Conservation (phyloP, 148 eudicot species). For the Vaccinium darrowii region DNA sequence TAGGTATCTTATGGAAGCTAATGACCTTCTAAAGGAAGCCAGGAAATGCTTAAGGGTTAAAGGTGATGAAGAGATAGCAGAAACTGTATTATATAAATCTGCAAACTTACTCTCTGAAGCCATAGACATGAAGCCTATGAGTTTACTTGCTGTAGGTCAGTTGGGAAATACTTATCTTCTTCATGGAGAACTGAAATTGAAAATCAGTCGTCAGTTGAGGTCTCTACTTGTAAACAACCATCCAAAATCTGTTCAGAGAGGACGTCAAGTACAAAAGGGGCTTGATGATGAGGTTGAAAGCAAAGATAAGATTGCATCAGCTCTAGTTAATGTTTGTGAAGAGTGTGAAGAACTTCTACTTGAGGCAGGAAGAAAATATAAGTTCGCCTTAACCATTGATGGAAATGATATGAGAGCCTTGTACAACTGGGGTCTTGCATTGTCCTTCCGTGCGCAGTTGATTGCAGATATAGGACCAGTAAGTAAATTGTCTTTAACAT, state of each 20-base stretch:
- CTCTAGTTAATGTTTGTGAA: slow-evolving; percentile 67
- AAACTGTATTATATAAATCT: slow-evolving; percentile 57
- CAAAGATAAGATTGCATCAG: slow-evolving; percentile 48
- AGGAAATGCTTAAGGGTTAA: slow-evolving; percentile 43
- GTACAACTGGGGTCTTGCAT: slow-evolving; percentile 98
- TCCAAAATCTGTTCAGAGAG: slow-evolving; percentile 28
- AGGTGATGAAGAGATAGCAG: slow-evolving; percentile 45
- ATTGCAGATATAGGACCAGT: slow-evolving; percentile 98
- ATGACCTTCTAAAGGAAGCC: slow-evolving; percentile 58
- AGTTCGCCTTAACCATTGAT: slow-evolving; percentile 80
- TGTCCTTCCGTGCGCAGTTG: slow-evolving; percentile 85
- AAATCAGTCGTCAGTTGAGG: slow-evolving; percentile 64
- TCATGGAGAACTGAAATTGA: slow-evolving; percentile 86
- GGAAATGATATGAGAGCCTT: slow-evolving; percentile 87
- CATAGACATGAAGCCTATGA: slow-evolving; percentile 82
- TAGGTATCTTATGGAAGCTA: slow-evolving; percentile 60
- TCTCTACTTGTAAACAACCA: slow-evolving; percentile 42
- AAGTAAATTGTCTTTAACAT: slow-evolving; percentile 26
- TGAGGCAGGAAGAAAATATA: slow-evolving; percentile 82
- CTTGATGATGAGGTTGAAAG: slow-evolving; percentile 30
- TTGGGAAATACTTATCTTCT: slow-evolving; percentile 95
- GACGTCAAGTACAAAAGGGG: slow-evolving; percentile 19
- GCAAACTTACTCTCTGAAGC: slow-evolving; percentile 71
- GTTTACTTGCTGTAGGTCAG: slow-evolving; percentile 87
- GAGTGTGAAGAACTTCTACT: slow-evolving; percentile 91